phyloP scores from a whole-genome alignment of 2,329 filamentous ascomycete species.

The Chaetomium olivaceum region DNA sequence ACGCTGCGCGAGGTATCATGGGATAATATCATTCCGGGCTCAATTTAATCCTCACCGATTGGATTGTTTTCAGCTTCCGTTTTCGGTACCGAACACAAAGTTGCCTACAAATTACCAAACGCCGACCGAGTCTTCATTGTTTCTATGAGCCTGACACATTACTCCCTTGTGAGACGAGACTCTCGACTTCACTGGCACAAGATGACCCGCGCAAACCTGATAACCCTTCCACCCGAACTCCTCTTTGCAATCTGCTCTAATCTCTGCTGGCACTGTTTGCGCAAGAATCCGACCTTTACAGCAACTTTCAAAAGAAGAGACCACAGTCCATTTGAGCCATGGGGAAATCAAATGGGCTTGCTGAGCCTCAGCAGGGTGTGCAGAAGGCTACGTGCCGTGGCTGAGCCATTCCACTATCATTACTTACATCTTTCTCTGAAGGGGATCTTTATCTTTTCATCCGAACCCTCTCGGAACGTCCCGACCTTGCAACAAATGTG shows the following conservation, averaged over 20 bases:
- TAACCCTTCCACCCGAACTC: constrained; percentile 1
- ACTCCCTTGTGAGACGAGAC: too few species aligned
- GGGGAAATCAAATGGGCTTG: not conserved
- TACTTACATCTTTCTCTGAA: not conserved
- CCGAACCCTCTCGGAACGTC: not conserved
- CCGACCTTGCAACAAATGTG: not conserved
- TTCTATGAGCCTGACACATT: too few species aligned
- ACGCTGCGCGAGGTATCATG: too few species aligned
- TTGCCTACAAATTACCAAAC: too few species aligned
- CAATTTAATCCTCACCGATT: too few species aligned
- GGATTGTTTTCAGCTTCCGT: too few species aligned
- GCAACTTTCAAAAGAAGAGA: too few species aligned
- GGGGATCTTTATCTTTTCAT: not conserved
- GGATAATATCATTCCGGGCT: too few species aligned
- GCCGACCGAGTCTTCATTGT: too few species aligned
- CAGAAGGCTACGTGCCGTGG: not conserved
- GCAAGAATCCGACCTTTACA: too few species aligned
- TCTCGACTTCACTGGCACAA: too few species aligned
- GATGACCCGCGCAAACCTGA: not conserved
- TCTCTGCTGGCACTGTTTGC: constrained; percentile 7
- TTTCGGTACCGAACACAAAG: too few species aligned
- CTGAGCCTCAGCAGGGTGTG: not conserved
- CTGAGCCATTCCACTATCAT: not conserved
- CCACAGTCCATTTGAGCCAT: not conserved
- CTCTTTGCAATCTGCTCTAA: not conserved